Conservation (phyloP, 2,329 filamentous ascomycete species). For the Monosporascus cannonballus region DNA sequence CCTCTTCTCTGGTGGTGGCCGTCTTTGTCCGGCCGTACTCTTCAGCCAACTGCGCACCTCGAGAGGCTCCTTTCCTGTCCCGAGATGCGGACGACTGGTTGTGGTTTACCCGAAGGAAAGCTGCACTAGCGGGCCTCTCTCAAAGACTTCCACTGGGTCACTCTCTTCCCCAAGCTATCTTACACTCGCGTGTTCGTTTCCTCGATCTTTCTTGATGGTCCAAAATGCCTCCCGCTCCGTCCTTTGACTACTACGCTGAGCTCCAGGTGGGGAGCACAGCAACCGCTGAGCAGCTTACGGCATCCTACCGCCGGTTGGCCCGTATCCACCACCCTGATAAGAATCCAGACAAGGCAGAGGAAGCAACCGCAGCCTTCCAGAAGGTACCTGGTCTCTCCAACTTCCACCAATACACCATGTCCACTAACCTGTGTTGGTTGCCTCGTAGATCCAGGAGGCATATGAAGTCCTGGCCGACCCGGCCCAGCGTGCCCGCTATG, state of each 20-base stretch:
- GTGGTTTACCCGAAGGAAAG: no score
- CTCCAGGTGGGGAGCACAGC: constrained; percentile 18
- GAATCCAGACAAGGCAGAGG: constrained; percentile 14
- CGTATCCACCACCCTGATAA: constrained; percentile 20
- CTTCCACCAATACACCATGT: background rate
- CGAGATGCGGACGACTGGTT: no score
- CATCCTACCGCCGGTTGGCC: constrained; percentile 18
- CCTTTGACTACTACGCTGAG: constrained; percentile 17
- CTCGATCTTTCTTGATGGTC: background rate
- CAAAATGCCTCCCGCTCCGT: constrained; percentile 6
- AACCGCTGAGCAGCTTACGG: constrained; percentile 13
- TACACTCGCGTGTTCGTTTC: no score
- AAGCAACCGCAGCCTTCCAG: constrained; percentile 19
- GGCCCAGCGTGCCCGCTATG: constrained; percentile 14
- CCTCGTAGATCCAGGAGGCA: constrained; percentile 16
- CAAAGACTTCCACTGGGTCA: no score
- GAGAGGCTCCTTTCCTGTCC: no score
- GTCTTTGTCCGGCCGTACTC: no score
- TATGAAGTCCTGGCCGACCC: constrained; percentile 18
- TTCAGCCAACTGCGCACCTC: no score
- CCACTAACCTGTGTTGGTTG: background rate
- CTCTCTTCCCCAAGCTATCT: no score
- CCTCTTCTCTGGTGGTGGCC: no score
- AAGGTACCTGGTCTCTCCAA: constrained; percentile 6
- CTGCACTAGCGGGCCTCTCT: no score